A percentile compares a stretch with the other conserved stretches of the same genome.
phyloP scores from a whole-genome alignment of 2,329 filamentous ascomycete genomes.

The Neonectria ditissima region DNA sequence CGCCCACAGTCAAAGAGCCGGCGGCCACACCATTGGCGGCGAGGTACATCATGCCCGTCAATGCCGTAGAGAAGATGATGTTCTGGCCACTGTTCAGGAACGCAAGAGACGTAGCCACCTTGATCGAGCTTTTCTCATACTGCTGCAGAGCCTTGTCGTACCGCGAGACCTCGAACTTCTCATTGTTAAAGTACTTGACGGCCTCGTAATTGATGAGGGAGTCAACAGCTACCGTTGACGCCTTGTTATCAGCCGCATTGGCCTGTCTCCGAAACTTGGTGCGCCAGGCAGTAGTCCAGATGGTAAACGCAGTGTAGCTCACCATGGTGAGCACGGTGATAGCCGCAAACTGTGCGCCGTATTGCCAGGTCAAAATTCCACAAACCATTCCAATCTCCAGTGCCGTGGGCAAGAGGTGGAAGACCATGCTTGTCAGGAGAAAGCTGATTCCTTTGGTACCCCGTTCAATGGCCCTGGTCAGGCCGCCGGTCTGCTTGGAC shows the following conservation, averaged over 20 bases:
- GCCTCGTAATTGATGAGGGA: constrained; percentile 99
- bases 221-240: constrained; percentile 94
- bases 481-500: constrained; percentile 90
- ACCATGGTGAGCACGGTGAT: constrained; percentile 93
- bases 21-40: constrained; percentile 88
- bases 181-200: constrained; percentile 99
- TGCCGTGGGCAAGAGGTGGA: constrained; percentile 93
- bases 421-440: constrained; percentile 96
- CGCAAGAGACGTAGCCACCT: constrained; percentile 92
- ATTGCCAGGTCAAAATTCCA: constrained; percentile 96
- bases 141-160: constrained; percentile 88
- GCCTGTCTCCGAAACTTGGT: constrained; percentile 96
- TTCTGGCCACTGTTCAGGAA: constrained; percentile 96
- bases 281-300: constrained; percentile 94
- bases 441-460: constrained; percentile 99
- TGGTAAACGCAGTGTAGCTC: constrained; percentile 96
- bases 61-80: constrained; percentile 92
- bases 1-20: constrained; percentile 88
- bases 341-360: constrained; percentile 89
- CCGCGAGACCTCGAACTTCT: constrained; percentile 89
- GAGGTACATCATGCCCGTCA: constrained; percentile 98
- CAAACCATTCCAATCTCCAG: constrained; percentile 96
- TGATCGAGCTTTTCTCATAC: constrained; percentile 96
- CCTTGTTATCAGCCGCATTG: constrained; percentile 95
- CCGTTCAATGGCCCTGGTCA: constrained; percentile 94